Evolutionary conservation across 345 rosid genomes (phyloP).

Genomic region (Brassica cretica): DNA sequence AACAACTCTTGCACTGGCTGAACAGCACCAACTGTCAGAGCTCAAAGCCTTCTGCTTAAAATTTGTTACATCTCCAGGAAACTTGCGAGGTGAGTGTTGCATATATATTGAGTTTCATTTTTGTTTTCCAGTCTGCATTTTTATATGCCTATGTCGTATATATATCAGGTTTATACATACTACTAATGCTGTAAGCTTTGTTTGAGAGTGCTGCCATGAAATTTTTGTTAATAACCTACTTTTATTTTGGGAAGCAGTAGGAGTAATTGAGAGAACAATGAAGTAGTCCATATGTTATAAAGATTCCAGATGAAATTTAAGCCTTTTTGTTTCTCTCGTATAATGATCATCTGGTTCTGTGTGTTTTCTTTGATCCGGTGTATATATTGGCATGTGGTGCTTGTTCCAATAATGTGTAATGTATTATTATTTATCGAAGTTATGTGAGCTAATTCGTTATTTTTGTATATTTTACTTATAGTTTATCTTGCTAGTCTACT

Average conservation of each 20-base stretch:
- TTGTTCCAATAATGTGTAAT: not conserved
- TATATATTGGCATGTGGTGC: not conserved
- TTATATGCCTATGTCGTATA: not conserved
- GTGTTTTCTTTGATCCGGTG: not conserved
- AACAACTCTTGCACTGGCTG: conserved; percentile 89
- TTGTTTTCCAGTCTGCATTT: conserved; percentile 19
- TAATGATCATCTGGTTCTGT: not conserved
- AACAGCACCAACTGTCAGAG: conserved; percentile 81
- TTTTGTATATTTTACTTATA: not conserved
- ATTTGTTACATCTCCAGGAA: conserved; percentile 74
- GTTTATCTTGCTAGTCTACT: conserved; percentile 28
- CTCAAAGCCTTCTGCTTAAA: conserved; percentile 81
- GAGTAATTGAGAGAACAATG: conserved; percentile 5
- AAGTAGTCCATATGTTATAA: not conserved
- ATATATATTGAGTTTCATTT: conserved; percentile 39
- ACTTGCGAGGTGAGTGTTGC: conserved; percentile 77
- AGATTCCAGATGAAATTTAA: not conserved
- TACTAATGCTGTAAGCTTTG: not conserved
- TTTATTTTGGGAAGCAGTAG: not conserved
- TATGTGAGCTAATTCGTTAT: not conserved
- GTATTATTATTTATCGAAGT: not conserved
- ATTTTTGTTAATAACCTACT: not conserved
- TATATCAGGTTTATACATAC: not conserved
- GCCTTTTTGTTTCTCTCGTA: conserved; percentile 12
- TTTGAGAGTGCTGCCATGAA: conserved; percentile 18